Evolutionary conservation across 1,284 basidiomycete species (phyloP), one percentile per base, ranked within the genome.

Genomic region (Stereum hirsutum): DNA sequence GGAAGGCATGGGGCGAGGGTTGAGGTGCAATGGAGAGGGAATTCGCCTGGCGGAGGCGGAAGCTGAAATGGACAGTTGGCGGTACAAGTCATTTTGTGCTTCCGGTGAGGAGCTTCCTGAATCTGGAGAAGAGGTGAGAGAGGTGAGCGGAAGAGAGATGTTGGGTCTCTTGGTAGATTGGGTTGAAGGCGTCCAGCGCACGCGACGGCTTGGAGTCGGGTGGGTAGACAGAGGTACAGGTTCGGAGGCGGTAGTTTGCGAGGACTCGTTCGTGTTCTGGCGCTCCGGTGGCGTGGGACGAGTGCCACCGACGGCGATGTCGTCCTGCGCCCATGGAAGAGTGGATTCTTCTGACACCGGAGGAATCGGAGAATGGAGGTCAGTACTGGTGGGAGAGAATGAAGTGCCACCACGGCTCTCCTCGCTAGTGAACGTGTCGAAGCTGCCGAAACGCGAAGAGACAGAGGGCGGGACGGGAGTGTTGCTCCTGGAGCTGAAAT

Each of bases 1-100:
- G 6, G 47, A 37, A 12, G 49, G 47, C 3, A 41, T 56, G 33
- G 35, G 56, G 50, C 20, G 53, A 48, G 17, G 47, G 44, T 35
- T 52, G 46, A 3, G 46, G 49, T 33, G 25, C 19, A 6, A 20
- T 30, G 42, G 14, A 28, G 26, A 19, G 17, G 20, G 15, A n/a
- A 35, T n/a, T n/a, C n/a, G n/a, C n/a, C n/a, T n/a, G n/a, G n/a
- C n/a, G n/a, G n/a, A n/a, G n/a, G n/a, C n/a, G n/a, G n/a, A n/a
- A n/a, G n/a, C n/a, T n/a, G n/a, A n/a, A n/a, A n/a, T n/a, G n/a
- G n/a, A n/a, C n/a, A n/a, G n/a, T n/a, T n/a, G n/a, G n/a, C n/a
- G n/a, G n/a, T n/a, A n/a, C n/a, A n/a, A n/a, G n/a, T n/a, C n/a
- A n/a, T n/a, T n/a, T n/a, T n/a, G n/a, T n/a, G n/a, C n/a, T 2